phyloP scores from a whole-genome alignment of 169 alveolate genomes.

The Sarcocystis neurona region DNA sequence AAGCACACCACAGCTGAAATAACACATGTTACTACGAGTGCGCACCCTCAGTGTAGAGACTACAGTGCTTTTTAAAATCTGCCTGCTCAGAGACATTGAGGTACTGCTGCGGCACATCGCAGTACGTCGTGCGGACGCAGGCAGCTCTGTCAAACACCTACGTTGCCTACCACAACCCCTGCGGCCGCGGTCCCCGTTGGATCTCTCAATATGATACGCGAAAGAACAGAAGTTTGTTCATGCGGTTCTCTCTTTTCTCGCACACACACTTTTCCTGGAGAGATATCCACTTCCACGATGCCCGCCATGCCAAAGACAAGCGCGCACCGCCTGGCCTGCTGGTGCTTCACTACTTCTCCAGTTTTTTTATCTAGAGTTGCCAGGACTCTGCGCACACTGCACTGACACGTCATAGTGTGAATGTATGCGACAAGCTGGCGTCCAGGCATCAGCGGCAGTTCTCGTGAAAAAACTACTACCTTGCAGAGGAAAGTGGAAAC shows the following conservation, averaged over 20 bases:
- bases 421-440: slow-evolving; percentile 29
- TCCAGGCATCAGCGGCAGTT: slow-evolving; percentile 66
- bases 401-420: neutral
- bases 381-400: neutral
- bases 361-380: neutral
- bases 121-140: too few relatives aligned
- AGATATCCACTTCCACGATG: neutral
- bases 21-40: too few relatives aligned
- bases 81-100: too few relatives aligned
- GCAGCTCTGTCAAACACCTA: too few relatives aligned
- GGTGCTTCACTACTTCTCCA: neutral
- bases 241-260: neutral
- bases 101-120: too few relatives aligned
- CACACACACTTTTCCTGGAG: neutral
- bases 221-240: slow-evolving; percentile 9
- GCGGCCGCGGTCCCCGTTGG: slow-evolving; percentile 59
- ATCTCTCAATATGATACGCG: slow-evolving; percentile 62
- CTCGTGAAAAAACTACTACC: slow-evolving; percentile 59
- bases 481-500: slow-evolving; percentile 7
- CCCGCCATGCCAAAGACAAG: slow-evolving; percentile 34
- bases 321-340: neutral
- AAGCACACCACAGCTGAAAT: too few relatives aligned
- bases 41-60: too few relatives aligned
- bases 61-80: too few relatives aligned
- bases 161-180: slow-evolving; percentile 24